Percentiles rank a stretch among this genome's conserved stretches.
Conservation (phyloP, 2,329 filamentous ascomycete genomes). For the Exophiala mesophila region DNA sequence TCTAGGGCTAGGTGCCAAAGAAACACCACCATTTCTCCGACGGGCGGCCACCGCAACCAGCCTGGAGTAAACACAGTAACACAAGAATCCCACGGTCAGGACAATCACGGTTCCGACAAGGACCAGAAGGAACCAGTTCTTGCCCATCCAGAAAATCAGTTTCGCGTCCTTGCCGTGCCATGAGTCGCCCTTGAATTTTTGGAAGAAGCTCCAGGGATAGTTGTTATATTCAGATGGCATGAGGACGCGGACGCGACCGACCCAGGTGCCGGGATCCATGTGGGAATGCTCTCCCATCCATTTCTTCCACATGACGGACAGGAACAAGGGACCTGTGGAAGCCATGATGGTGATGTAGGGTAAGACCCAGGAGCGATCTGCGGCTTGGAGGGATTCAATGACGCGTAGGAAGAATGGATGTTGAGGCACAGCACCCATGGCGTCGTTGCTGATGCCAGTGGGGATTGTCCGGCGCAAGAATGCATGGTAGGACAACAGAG, state of each 20-base stretch:
- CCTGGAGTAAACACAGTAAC: slow-evolving; percentile 50
- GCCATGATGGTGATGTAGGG: slow-evolving; percentile 78
- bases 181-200: slow-evolving; percentile 59
- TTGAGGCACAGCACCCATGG: slow-evolving; percentile 66
- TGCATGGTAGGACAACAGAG: slow-evolving; percentile 62
- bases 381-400: slow-evolving; percentile 62
- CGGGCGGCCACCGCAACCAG: slow-evolving; percentile 36
- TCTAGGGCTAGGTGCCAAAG: slow-evolving; percentile 10
- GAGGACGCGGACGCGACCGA: slow-evolving; percentile 58
- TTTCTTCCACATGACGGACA: slow-evolving; percentile 71
- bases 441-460: slow-evolving; percentile 76
- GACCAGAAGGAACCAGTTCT: slow-evolving; percentile 54
- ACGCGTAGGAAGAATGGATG: slow-evolving; percentile 71
- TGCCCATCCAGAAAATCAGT: slow-evolving; percentile 61
- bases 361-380: slow-evolving; percentile 63
- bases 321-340: slow-evolving; percentile 68
- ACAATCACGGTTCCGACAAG: slow-evolving; percentile 48
- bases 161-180: slow-evolving; percentile 62
- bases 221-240: slow-evolving; percentile 67
- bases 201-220: slow-evolving; percentile 68
- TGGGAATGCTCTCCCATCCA: slow-evolving; percentile 53
- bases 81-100: slow-evolving; percentile 41
- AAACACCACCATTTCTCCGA: slow-evolving; percentile 1
- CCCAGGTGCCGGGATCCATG: slow-evolving; percentile 38
- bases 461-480: slow-evolving; percentile 68